phyloP scores from a whole-genome alignment of 2,329 filamentous ascomycete genomes.

The Graphiopsis chlorocephala region DNA sequence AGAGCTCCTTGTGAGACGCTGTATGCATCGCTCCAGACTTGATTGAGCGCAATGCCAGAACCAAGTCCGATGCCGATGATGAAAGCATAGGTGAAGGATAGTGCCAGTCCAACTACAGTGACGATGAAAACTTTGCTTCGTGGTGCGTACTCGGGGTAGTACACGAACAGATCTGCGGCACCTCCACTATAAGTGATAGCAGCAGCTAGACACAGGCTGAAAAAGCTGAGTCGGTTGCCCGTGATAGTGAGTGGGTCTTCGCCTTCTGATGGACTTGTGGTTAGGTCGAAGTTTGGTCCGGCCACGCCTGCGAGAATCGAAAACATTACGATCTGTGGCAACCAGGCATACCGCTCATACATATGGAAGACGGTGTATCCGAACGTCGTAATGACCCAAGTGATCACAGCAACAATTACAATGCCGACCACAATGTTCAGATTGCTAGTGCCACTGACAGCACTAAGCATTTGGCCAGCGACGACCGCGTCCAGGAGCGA shows the following conservation, averaged over 20 bases:
- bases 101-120: constrained; percentile 55
- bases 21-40: constrained; percentile 58
- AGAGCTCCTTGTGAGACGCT: constrained; percentile 60
- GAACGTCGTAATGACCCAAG: constrained; percentile 64
- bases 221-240: constrained; percentile 64
- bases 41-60: constrained; percentile 53
- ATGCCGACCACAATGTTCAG: constrained; percentile 66
- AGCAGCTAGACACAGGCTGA: constrained; percentile 64
- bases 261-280: constrained; percentile 49
- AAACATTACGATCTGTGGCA: constrained; percentile 61
- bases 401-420: constrained; percentile 61
- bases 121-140: constrained; percentile 55
- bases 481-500: constrained; percentile 63
- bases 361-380: constrained; percentile 66
- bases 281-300: constrained; percentile 57
- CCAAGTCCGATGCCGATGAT: constrained; percentile 62
- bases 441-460: constrained; percentile 57
- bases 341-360: constrained; percentile 66
- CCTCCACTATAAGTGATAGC: constrained; percentile 63
- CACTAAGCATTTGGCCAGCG: constrained; percentile 66
- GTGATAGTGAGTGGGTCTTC: constrained; percentile 48
- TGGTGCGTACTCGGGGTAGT: constrained; percentile 56
- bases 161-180: constrained; percentile 67
- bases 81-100: constrained; percentile 61
- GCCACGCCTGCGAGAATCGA: constrained; percentile 62